phyloP scores from a whole-genome alignment of 768 basidiomycete species.

The Chalciporus pseudorubinellus region DNA sequence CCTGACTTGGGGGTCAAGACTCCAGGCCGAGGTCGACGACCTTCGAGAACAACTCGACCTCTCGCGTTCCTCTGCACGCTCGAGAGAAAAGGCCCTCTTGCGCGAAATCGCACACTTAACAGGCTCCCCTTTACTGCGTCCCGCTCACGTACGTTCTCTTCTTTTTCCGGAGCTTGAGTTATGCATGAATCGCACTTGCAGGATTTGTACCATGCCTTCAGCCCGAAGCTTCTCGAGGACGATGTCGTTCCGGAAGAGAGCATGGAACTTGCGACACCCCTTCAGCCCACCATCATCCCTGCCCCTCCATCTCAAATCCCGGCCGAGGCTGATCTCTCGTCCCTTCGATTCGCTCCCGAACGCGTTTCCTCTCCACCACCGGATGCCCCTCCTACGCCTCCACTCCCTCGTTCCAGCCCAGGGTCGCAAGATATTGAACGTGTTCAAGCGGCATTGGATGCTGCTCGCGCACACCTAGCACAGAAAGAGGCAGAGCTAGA shows the following conservation, averaged over 20 bases:
- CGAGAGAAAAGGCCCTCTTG: slow-evolving; percentile 35
- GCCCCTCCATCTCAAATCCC: background rate
- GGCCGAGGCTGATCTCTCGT: slow-evolving; percentile 15
- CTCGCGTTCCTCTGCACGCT: slow-evolving; percentile 18
- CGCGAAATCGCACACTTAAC: slow-evolving; percentile 28
- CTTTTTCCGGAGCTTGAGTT: background rate
- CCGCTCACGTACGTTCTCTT: slow-evolving; percentile 4
- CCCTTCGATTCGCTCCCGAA: slow-evolving; percentile 21
- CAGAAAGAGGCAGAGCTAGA: slow-evolving; percentile 23
- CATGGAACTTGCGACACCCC: slow-evolving; percentile 55
- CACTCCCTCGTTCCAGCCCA: slow-evolving; percentile 4
- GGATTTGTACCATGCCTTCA: slow-evolving; percentile 6
- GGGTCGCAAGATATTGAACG: slow-evolving; percentile 17
- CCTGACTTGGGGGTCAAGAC: slow-evolving; percentile 15
- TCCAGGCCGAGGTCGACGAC: slow-evolving; percentile 28
- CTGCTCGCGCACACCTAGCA: slow-evolving; percentile 18
- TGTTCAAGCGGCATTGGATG: slow-evolving; percentile 20
- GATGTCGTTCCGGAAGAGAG: slow-evolving; percentile 39
- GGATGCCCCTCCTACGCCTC: background rate
- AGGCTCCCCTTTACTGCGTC: background rate
- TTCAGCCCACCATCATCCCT: slow-evolving; percentile 36
- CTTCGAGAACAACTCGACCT: slow-evolving; percentile 33
- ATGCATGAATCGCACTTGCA: background rate
- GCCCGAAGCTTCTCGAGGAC: slow-evolving; percentile 30
- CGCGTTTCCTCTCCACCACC: slow-evolving; percentile 16